A percentile compares a stretch with the other conserved stretches of the same genome.
Evolutionary conservation across 108 stramenopile species (phyloP).

Genomic region (Fragilaria crotonensis): DNA sequence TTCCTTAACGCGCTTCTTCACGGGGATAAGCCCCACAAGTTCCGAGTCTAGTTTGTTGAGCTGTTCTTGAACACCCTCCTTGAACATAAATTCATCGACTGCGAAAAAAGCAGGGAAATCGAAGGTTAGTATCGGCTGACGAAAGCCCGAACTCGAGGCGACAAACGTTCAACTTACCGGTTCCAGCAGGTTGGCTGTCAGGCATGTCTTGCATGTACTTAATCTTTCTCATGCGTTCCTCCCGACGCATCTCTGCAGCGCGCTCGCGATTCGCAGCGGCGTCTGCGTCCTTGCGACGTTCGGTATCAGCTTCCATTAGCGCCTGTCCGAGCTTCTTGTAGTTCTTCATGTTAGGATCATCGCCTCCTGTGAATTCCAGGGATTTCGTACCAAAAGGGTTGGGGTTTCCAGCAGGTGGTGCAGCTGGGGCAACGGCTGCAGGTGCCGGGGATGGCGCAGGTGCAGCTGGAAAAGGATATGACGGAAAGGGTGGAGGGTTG

Average conservation of each 20-base stretch:
- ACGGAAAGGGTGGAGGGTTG: constrained; percentile 4
- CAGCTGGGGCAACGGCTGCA: constrained; percentile 14
- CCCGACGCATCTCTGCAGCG: constrained; percentile 85
- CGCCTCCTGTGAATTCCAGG: constrained; percentile 67
- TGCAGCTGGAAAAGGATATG: neutral
- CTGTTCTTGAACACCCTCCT: constrained; percentile 95
- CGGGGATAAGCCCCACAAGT: constrained; percentile 89
- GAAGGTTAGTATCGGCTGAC: neutral
- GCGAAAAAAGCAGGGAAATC: constrained; percentile 6
- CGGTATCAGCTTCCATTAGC: constrained; percentile 85
- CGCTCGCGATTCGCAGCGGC: constrained; percentile 80
- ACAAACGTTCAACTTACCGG: constrained; percentile 46
- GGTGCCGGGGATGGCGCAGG: constrained; percentile 10
- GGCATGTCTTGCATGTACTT: constrained; percentile 93
- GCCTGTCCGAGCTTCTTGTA: constrained; percentile 66
- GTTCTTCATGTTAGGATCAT: constrained; percentile 62
- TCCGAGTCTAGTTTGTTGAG: constrained; percentile 92
- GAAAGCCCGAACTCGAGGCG: neutral
- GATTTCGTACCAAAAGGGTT: constrained; percentile 67
- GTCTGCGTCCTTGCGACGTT: constrained; percentile 79
- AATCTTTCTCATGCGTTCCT: constrained; percentile 85
- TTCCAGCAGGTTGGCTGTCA: constrained; percentile 81
- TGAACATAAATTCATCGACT: constrained; percentile 98
- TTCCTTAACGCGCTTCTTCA: constrained; percentile 94
- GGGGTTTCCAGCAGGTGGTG: constrained; percentile 20